Percentiles rank a stretch among this genome's conserved stretches.
Evolutionary conservation across 805 yeast genomes (phyloP).

Genomic region (Candida khao-thaluensis): DNA sequence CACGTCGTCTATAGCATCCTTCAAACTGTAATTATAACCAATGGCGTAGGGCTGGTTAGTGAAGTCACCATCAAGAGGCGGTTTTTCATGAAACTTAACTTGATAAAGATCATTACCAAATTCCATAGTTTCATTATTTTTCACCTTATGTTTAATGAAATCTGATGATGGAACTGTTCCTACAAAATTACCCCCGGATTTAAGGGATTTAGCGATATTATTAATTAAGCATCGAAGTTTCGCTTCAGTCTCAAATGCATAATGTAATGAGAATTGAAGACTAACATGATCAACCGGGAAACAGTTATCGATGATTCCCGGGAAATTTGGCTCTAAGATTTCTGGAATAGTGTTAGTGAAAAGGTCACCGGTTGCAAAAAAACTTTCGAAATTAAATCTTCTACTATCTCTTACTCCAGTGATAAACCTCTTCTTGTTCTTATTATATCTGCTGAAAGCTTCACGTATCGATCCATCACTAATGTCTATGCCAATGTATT

Average conservation of each 20-base stretch:
- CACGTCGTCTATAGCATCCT: conserved; percentile 94
- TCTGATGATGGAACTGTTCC: conserved; percentile 96
- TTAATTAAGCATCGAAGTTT: conserved; percentile 70
- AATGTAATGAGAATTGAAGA: conserved; percentile 90
- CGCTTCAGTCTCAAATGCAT: conserved; percentile 85
- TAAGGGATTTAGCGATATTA: conserved; percentile 74
- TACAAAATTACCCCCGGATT: conserved; percentile 81
- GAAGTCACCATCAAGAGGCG: conserved; percentile 75
- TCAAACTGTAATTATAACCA: conserved; percentile 73
- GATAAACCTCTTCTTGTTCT: conserved; percentile 45
- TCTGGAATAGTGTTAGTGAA: conserved; percentile 70
- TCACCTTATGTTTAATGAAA: conserved; percentile 65
- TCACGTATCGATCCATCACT: conserved; percentile 86
- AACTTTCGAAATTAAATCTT: conserved; percentile 67
- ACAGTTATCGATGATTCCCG: conserved; percentile 55
- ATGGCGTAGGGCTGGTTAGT: conserved; percentile 73
- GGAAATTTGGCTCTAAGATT: conserved; percentile 60
- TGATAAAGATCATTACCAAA: conserved; percentile 88
- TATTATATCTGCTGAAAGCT: conserved; percentile 71
- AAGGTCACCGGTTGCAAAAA: conserved; percentile 90
- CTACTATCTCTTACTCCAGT: conserved; percentile 35
- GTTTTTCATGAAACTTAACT: conserved; percentile 75
- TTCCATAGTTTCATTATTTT: conserved; percentile 16
- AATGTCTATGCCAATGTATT: conserved; percentile 87
- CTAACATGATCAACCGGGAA: conserved; percentile 88